Conservation (phyloP, 1,139 yeast species). For the Eremothecium gossypii region DNA sequence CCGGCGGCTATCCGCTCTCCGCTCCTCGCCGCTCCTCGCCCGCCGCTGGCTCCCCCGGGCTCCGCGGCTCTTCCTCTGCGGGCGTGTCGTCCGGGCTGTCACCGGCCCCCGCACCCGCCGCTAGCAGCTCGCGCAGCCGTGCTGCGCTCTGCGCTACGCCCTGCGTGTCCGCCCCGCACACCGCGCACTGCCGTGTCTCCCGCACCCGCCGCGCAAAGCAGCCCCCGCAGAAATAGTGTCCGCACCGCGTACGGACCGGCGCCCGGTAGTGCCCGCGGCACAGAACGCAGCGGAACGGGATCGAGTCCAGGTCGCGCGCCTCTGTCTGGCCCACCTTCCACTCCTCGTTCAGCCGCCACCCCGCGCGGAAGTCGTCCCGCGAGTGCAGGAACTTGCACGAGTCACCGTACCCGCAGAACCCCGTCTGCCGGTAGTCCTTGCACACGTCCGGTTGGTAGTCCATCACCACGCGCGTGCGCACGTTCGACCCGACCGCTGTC, state of each 20-base stretch:
- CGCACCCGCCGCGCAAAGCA: conserved; percentile 51
- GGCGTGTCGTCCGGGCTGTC: no score
- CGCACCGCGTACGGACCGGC: conserved; percentile 58
- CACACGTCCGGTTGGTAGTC: conserved; percentile 95
- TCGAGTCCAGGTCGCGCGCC: conserved; percentile 16
- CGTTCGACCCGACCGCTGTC: conserved; percentile 37
- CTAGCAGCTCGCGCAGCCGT: conserved; percentile 12
- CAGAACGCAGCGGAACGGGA: conserved; percentile 57
- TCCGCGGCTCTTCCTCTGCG: no score
- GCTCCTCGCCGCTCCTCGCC: background rate
- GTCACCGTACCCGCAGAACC: conserved; percentile 96
- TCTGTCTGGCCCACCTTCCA: conserved; percentile 44
- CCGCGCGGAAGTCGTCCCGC: conserved; percentile 75
- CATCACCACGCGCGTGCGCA: conserved; percentile 63
- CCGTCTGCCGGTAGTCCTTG: conserved; percentile 84
- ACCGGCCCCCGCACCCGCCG: background rate
- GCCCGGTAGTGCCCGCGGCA: conserved; percentile 48
- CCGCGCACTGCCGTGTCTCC: conserved; percentile 41
- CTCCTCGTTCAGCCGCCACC: conserved; percentile 59
- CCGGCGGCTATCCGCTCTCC: background rate
- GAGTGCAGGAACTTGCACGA: conserved; percentile 93
- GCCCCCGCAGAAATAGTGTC: conserved; percentile 55
- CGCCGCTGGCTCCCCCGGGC: background rate
- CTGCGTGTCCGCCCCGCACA: conserved; percentile 50
- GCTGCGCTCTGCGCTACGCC: conserved; percentile 36